Conservation (phyloP, 345 rosid genomes). For the thale cress (Arabidopsis thaliana) region DNA sequence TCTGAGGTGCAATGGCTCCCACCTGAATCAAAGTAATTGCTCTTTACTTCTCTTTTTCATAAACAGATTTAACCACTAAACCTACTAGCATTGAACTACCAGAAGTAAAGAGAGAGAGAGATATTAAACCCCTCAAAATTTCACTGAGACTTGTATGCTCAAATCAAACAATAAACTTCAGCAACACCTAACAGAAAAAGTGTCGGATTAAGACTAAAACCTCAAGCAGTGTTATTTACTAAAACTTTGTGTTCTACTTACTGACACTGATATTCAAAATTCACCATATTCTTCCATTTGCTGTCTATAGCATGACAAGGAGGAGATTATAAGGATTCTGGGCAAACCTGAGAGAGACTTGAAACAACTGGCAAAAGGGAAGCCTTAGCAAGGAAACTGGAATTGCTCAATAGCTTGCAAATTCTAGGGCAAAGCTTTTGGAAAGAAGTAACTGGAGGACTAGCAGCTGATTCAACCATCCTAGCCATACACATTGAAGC, state of each 20-base stretch:
- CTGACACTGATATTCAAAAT: constrained; percentile 14
- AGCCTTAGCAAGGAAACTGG: constrained; percentile 80
- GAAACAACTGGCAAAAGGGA: constrained; percentile 82
- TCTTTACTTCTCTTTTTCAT: constrained; percentile 26
- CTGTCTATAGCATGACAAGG: neutral
- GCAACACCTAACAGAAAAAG: neutral
- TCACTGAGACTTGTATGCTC: neutral
- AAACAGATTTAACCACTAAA: constrained; percentile 12
- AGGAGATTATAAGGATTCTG: constrained; percentile 8
- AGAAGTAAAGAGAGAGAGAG: neutral
- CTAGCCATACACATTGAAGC: constrained; percentile 91
- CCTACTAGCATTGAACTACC: constrained; percentile 11
- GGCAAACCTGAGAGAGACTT: constrained; percentile 81
- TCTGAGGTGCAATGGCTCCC: constrained; percentile 88
- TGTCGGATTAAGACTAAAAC: neutral
- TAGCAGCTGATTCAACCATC: constrained; percentile 81
- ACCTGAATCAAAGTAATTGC: constrained; percentile 59
- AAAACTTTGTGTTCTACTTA: neutral
- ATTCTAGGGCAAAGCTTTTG: constrained; percentile 91
- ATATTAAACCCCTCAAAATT: neutral
- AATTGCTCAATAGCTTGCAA: constrained; percentile 84
- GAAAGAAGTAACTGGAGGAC: constrained; percentile 63
- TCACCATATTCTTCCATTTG: constrained; percentile 14
- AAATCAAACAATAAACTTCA: constrained; percentile 3
- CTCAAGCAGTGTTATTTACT: constrained; percentile 20